A percentile compares a stretch with the other conserved stretches of the same genome.
Conservation (phyloP, 2,329 filamentous ascomycete species). For the Phoma sp. region DNA sequence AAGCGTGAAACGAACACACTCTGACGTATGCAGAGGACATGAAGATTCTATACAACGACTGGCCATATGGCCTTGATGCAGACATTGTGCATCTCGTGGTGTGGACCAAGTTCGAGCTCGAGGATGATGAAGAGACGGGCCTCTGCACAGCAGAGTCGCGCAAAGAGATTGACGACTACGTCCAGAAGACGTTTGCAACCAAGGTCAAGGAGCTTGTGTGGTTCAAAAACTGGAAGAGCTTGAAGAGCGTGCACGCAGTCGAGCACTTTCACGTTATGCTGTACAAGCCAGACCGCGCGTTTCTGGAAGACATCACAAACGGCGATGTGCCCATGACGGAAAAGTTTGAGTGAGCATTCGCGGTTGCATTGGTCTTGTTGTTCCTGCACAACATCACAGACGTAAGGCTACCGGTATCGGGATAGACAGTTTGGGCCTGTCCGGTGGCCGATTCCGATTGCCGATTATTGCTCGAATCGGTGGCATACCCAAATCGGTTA, state of each 20-base stretch:
- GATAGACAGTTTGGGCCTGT: too few relatives aligned
- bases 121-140: slow-evolving; percentile 70
- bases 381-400: neutral
- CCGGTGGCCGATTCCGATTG: too few relatives aligned
- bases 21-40: slow-evolving; percentile 61
- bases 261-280: slow-evolving; percentile 98
- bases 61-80: slow-evolving; percentile 86
- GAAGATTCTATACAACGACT: slow-evolving; percentile 87
- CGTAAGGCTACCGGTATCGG: slow-evolving; percentile 7
- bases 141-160: slow-evolving; percentile 72
- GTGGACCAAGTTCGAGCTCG: slow-evolving; percentile 88
- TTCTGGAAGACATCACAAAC: slow-evolving; percentile 74
- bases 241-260: slow-evolving; percentile 86
- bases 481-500: too few relatives aligned
- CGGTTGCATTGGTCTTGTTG: neutral
- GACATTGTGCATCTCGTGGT: slow-evolving; percentile 85
- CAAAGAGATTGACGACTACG: slow-evolving; percentile 73
- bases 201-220: slow-evolving; percentile 65
- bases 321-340: slow-evolving; percentile 71
- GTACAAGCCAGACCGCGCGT: slow-evolving; percentile 73
- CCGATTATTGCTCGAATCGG: too few relatives aligned
- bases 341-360: slow-evolving; percentile 24
- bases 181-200: slow-evolving; percentile 70
- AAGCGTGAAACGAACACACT: neutral
- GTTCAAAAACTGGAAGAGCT: slow-evolving; percentile 90